These are phyloP conservation scores for Lavandula angustifolia DNA, from an alignment of 257 asterid genomes.

Conservation along the genomic window DNA sequence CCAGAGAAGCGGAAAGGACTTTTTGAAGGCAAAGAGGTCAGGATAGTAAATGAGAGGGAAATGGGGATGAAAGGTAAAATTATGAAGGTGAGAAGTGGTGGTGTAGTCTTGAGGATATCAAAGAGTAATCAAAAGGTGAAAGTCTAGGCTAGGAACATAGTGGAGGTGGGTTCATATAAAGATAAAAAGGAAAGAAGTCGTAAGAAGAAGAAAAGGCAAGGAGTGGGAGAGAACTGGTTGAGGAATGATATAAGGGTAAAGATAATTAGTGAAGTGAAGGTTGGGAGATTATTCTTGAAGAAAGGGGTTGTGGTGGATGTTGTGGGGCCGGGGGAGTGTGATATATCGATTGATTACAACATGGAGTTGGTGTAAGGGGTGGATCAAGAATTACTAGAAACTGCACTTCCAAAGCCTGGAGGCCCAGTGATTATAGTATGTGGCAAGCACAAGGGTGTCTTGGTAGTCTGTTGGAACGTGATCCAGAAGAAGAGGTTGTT, in stretches of 20 bases:
- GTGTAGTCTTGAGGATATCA: slow-evolving; percentile 51
- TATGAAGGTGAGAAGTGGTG: slow-evolving; percentile 51
- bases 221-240: slow-evolving; percentile 57
- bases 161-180: slow-evolving; percentile 55
- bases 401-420: slow-evolving; percentile 44
- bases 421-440: slow-evolving; percentile 72
- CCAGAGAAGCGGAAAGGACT: slow-evolving; percentile 31
- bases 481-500: slow-evolving; percentile 67
- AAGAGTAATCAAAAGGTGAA: slow-evolving; percentile 51
- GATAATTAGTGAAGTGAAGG: slow-evolving; percentile 59
- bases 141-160: slow-evolving; percentile 51
- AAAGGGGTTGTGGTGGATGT: slow-evolving; percentile 82
- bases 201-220: slow-evolving; percentile 24
- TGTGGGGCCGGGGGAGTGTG: slow-evolving; percentile 70
- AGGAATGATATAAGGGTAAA: slow-evolving; percentile 76
- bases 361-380: slow-evolving; percentile 77
- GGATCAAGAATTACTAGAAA: slow-evolving; percentile 68
- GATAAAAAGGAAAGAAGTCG: slow-evolving; percentile 28
- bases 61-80: slow-evolving; percentile 69
- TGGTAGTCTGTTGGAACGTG: slow-evolving; percentile 71
- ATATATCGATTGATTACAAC: slow-evolving; percentile 65
- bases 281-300: slow-evolving; percentile 68
- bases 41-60: slow-evolving; percentile 63
- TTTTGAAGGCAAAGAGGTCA: slow-evolving; percentile 59
- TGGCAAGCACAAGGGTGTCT: slow-evolving; percentile 77